Percentiles rank a stretch among this genome's conserved stretches.
Evolutionary conservation across 2,329 filamentous ascomycete species (phyloP).

Genomic region (Verticillium longisporum): DNA sequence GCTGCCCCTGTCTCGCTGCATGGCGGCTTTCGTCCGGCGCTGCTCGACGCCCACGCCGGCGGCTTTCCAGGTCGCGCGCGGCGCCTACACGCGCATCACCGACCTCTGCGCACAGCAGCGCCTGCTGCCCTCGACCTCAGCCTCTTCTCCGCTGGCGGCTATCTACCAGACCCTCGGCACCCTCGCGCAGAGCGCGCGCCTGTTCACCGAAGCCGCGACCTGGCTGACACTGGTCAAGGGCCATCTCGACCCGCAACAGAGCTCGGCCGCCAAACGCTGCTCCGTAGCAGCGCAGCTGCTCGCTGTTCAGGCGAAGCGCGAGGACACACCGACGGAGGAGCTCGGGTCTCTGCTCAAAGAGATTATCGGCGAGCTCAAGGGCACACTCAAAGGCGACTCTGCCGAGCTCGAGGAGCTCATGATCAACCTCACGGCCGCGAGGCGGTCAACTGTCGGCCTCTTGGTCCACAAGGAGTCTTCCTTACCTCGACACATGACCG

Average conservation of each 20-base stretch:
- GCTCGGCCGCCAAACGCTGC: slow-evolving; percentile 43
- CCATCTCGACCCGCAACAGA: slow-evolving; percentile 27
- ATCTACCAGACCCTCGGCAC: slow-evolving; percentile 49
- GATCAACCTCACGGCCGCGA: slow-evolving; percentile 45
- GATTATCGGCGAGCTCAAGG: slow-evolving; percentile 49
- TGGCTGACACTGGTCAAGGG: slow-evolving; percentile 45
- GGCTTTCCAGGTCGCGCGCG: slow-evolving; percentile 31
- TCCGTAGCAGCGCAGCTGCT: slow-evolving; percentile 49
- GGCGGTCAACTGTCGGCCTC: slow-evolving; percentile 46
- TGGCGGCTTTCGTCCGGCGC: slow-evolving; percentile 54
- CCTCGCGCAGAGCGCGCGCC: slow-evolving; percentile 36
- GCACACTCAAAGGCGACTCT: slow-evolving; percentile 51
- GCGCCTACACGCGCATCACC: slow-evolving; percentile 23
- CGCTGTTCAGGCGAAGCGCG: slow-evolving; percentile 43
- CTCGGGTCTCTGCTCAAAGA: slow-evolving; percentile 36
- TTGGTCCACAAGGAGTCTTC: slow-evolving; percentile 22
- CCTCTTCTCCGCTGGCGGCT: slow-evolving; percentile 34
- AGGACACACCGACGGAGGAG: slow-evolving; percentile 22
- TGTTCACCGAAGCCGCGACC: slow-evolving; percentile 42
- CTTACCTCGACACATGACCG: slow-evolving; percentile 14
- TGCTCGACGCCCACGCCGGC: slow-evolving; percentile 22
- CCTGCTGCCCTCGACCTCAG: slow-evolving; percentile 24
- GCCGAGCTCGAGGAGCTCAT: slow-evolving; percentile 56
- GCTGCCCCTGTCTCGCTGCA: slow-evolving; percentile 57
- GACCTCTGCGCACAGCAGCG: slow-evolving; percentile 14